phyloP scores from a whole-genome alignment of 345 rosid genomes.

The Euclidium syriacum region DNA sequence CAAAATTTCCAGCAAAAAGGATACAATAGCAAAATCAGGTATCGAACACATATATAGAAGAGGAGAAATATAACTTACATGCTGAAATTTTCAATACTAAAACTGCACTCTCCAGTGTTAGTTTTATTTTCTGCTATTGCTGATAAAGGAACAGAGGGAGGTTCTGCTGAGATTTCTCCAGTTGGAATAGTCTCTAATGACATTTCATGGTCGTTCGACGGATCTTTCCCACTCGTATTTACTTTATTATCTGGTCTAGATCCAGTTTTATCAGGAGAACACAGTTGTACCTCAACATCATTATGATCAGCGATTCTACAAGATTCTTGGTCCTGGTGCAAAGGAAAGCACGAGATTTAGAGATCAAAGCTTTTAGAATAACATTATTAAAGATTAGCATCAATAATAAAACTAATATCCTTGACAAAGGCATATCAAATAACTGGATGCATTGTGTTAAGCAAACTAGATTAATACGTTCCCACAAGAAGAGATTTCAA shows the following conservation, averaged over 20 bases:
- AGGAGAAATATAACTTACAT: slow-evolving; percentile 44
- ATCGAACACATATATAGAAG: not conserved
- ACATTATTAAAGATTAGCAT: not conserved
- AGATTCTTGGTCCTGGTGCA: slow-evolving; percentile 48
- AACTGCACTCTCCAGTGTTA: slow-evolving; percentile 36
- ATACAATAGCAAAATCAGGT: slow-evolving; percentile 3
- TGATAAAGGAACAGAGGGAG: slow-evolving; percentile 30
- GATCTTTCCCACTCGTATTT: slow-evolving; percentile 32
- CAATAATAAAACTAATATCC: not conserved
- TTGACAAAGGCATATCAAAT: slow-evolving; percentile 12
- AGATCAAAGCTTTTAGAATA: slow-evolving; percentile 1
- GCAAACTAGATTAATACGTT: slow-evolving; percentile 7
- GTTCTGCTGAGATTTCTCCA: slow-evolving; percentile 28
- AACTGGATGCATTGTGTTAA: slow-evolving; percentile 7
- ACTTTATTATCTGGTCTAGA: slow-evolving; percentile 40
- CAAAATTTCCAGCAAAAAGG: not conserved
- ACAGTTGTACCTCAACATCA: slow-evolving; percentile 30
- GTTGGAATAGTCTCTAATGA: slow-evolving; percentile 35
- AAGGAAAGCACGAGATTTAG: slow-evolving; percentile 15
- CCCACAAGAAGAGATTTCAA: slow-evolving; percentile 2
- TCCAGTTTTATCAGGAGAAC: slow-evolving; percentile 41
- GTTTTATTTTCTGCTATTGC: slow-evolving; percentile 21
- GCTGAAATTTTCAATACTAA: slow-evolving; percentile 34
- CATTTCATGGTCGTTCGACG: slow-evolving; percentile 36
- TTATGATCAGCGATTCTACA: slow-evolving; percentile 44